Conservation (phyloP, 768 basidiomycete genomes). For the Leccinellum luteum region DNA sequence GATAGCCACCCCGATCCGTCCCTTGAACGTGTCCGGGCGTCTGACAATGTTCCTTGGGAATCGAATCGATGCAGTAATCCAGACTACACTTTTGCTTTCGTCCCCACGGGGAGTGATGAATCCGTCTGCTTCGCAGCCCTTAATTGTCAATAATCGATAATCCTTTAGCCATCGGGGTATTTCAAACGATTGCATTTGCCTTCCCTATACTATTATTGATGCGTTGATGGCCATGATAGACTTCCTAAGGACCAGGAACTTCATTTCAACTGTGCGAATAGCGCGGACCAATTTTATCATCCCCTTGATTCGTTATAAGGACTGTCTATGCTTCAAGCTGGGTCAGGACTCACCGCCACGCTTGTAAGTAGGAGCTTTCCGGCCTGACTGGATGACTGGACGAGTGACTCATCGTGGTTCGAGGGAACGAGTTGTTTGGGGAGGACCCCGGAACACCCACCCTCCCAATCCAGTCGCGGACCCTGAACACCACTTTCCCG, state of each 20-base stretch:
- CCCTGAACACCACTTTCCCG: constrained; percentile 16
- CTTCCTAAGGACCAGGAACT: neutral
- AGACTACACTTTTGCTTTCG: neutral
- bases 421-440: too few species aligned
- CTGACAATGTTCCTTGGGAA: neutral
- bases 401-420: too few species aligned
- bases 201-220: neutral
- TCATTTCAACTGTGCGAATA: neutral
- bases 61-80: neutral
- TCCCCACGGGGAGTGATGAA: neutral
- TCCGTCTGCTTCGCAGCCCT: neutral
- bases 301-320: too few species aligned
- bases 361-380: neutral
- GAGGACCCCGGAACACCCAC: constrained; percentile 16
- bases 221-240: neutral
- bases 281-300: neutral
- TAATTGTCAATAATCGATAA: neutral
- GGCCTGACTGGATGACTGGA: too few species aligned
- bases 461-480: neutral
- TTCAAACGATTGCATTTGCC: neutral
- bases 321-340: neutral
- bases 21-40: neutral
- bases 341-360: too few species aligned
- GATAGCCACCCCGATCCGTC: neutral
- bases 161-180: neutral